These are phyloP conservation scores for Kodamaea laetipori DNA, from an alignment of 805 yeast genomes.

Conservation along the genomic window DNA sequence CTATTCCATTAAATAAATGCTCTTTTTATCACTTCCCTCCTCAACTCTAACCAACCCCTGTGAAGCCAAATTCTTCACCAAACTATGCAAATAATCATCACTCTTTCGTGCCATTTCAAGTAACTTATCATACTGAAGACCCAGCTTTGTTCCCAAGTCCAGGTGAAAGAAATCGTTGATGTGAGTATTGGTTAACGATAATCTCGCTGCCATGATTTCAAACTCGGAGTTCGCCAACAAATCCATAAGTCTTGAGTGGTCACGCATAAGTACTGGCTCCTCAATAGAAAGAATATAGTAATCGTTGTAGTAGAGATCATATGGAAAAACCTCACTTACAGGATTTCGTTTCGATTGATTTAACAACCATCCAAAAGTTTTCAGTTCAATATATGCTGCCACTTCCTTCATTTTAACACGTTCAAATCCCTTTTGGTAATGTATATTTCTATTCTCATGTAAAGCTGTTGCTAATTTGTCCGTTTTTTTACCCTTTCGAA, in stretches of 20 bases:
- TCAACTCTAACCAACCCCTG: constrained; percentile 25
- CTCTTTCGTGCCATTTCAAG: constrained; percentile 16
- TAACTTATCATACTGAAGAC: constrained; percentile 20
- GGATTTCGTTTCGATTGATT: neutral
- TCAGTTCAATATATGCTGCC: neutral
- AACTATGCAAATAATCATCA: constrained; percentile 9
- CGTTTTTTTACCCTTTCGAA: neutral
- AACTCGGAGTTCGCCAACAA: constrained; percentile 25
- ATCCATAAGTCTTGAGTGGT: constrained; percentile 28
- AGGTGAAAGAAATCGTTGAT: constrained; percentile 20
- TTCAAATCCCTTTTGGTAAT: neutral
- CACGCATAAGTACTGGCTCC: constrained; percentile 22
- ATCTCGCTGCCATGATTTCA: constrained; percentile 30
- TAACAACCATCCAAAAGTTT: neutral
- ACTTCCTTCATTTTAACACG: constrained; percentile 2
- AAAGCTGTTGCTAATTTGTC: neutral
- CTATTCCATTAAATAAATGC: constrained; percentile 19
- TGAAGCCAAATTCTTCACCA: constrained; percentile 25
- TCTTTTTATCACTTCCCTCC: constrained; percentile 15
- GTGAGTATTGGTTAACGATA: constrained; percentile 18
- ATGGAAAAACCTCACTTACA: constrained; percentile 21
- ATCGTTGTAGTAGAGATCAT: constrained; percentile 30
- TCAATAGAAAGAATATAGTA: constrained; percentile 35
- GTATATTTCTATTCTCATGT: neutral
- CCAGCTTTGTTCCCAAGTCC: constrained; percentile 1